Conservation (phyloP, 2,329 filamentous ascomycete genomes). For the Verticillium dahliae region DNA sequence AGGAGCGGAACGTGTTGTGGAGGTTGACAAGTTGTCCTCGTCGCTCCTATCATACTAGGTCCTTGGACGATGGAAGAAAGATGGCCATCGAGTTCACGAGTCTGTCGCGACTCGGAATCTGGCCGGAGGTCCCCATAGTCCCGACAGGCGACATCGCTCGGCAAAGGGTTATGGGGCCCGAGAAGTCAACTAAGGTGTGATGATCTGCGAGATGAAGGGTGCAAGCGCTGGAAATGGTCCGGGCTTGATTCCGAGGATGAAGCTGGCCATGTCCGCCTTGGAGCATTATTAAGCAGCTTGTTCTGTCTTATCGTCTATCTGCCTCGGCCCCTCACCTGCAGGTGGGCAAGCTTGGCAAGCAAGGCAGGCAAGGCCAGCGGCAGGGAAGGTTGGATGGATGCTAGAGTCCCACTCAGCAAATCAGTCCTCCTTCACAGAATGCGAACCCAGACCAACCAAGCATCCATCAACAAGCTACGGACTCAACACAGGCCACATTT, state of each 20-base stretch:
- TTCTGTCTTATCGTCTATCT: background rate
- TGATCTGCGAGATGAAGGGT: background rate
- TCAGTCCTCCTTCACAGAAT: too few species aligned
- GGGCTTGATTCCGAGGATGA: background rate
- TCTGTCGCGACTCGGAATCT: background rate
- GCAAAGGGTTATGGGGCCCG: background rate
- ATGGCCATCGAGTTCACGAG: background rate
- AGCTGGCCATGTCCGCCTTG: background rate
- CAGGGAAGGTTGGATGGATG: too few species aligned
- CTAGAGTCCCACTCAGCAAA: too few species aligned
- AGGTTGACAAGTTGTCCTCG: background rate
- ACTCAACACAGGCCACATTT: too few species aligned
- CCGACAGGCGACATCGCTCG: background rate
- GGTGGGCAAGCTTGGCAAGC: too few species aligned
- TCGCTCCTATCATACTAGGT: background rate
- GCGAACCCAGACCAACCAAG: too few species aligned
- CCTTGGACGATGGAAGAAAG: background rate
- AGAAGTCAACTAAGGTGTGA: background rate
- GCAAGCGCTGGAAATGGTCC: background rate
- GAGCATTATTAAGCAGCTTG: background rate
- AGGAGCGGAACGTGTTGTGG: background rate
- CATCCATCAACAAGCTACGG: too few species aligned
- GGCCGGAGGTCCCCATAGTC: background rate
- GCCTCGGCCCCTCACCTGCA: too few species aligned
- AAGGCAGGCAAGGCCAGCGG: too few species aligned